phyloP scores from a whole-genome alignment of 352 stramenopile genomes.

The Nothophytophthora sp. region DNA sequence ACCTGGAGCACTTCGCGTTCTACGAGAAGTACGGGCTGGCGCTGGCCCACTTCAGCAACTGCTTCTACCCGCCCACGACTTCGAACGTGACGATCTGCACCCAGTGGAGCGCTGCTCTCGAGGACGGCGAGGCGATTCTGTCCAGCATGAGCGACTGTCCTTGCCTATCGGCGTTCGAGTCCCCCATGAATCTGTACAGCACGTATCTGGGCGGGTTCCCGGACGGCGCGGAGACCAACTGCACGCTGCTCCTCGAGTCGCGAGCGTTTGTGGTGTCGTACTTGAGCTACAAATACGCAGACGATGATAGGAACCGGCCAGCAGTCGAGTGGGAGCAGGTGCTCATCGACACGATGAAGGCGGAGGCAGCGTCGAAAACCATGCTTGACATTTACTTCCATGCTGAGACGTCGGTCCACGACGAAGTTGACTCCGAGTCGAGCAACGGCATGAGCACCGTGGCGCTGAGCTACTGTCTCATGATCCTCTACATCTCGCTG shows the following conservation, averaged over 20 bases:
- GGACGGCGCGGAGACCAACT: conserved; percentile 46
- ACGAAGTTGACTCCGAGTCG: conserved; percentile 60
- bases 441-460: conserved; percentile 52
- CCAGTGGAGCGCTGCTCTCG: conserved; percentile 31
- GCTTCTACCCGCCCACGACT: conserved; percentile 53
- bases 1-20: conserved; percentile 55
- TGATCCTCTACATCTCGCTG: conserved; percentile 70
- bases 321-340: conserved; percentile 59
- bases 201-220: conserved; percentile 61
- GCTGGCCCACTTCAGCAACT: conserved; percentile 61
- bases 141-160: conserved; percentile 63
- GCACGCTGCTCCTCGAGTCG: conserved; percentile 46
- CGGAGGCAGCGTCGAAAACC: conserved; percentile 34
- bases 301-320: conserved; percentile 41
- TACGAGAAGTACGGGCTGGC: conserved; percentile 52
- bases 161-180: conserved; percentile 58
- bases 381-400: conserved; percentile 61
- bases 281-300: conserved; percentile 67
- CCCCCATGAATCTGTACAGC: conserved; percentile 76
- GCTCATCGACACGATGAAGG: conserved; percentile 58
- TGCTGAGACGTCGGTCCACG: conserved; percentile 59
- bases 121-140: conserved; percentile 40
- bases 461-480: conserved; percentile 53
- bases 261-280: conserved; percentile 50
- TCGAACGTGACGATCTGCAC: conserved; percentile 52